Evolutionary conservation across 768 basidiomycete species (phyloP).

Genomic region (Gloeopeniophorella convolvens): DNA sequence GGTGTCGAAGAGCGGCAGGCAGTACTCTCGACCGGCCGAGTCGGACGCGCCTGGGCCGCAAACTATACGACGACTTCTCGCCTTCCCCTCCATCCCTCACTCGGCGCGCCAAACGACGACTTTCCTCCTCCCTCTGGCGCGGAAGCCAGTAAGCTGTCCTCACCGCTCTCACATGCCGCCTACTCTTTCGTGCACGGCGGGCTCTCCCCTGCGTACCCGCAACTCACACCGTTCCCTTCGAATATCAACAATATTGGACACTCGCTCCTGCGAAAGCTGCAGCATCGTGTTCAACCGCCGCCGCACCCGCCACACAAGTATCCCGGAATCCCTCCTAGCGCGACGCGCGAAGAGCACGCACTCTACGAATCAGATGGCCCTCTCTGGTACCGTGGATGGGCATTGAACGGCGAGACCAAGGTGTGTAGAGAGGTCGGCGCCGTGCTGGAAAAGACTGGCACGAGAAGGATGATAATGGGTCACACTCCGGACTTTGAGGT

Average conservation of each 20-base stretch:
- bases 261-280: slow-evolving; percentile 65
- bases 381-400: slow-evolving; percentile 95
- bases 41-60: slow-evolving; percentile 75
- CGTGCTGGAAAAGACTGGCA: slow-evolving; percentile 70
- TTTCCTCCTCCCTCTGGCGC: slow-evolving; percentile 38
- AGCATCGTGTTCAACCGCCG: slow-evolving; percentile 56
- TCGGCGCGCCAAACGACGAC: slow-evolving; percentile 60
- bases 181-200: slow-evolving; percentile 94
- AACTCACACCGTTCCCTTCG: slow-evolving; percentile 76
- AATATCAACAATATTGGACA: slow-evolving; percentile 71
- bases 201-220: slow-evolving; percentile 66
- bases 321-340: slow-evolving; percentile 58
- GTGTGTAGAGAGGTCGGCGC: slow-evolving; percentile 67
- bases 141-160: slow-evolving; percentile 21
- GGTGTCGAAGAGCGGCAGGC: slow-evolving; percentile 63
- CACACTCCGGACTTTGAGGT: slow-evolving; percentile 90
- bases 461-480: slow-evolving; percentile 89
- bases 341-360: slow-evolving; percentile 59
- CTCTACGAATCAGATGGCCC: slow-evolving; percentile 79
- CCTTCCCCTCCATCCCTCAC: slow-evolving; percentile 68
- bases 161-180: slow-evolving; percentile 65
- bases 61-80: slow-evolving; percentile 83
- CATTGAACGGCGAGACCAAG: slow-evolving; percentile 59
- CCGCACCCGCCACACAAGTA: slow-evolving; percentile 81
- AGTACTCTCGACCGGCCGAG: slow-evolving; percentile 64